Conservation (phyloP, 2,329 filamentous ascomycete genomes). For the Blumeria hordei region DNA sequence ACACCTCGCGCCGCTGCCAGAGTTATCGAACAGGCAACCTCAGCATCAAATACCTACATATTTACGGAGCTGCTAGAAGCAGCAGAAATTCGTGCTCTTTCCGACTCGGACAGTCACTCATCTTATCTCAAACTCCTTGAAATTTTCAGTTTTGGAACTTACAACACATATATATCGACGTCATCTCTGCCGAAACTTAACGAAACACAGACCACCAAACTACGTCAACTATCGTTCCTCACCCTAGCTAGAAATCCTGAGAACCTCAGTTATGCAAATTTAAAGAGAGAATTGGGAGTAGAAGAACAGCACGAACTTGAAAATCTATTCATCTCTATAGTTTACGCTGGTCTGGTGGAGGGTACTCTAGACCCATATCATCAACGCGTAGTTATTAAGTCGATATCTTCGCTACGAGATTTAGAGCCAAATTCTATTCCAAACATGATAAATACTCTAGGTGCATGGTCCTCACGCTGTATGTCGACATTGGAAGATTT, state of each 20-base stretch:
- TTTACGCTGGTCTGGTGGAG: constrained; percentile 63
- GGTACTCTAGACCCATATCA: constrained; percentile 65
- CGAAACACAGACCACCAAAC: constrained; percentile 53
- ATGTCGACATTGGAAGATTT: constrained; percentile 47
- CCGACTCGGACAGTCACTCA: constrained; percentile 33
- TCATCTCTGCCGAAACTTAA: constrained; percentile 42
- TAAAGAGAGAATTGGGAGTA: constrained; percentile 44
- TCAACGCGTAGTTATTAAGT: constrained; percentile 50
- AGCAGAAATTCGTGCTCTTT: constrained; percentile 53
- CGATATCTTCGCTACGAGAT: constrained; percentile 69
- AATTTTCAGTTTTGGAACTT: constrained; percentile 85
- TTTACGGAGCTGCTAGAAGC: constrained; percentile 81
- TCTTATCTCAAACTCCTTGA: constrained; percentile 47
- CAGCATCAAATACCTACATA: constrained; percentile 71
- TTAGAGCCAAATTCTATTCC: constrained; percentile 50
- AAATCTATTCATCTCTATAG: constrained; percentile 61
- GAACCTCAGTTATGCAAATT: constrained; percentile 47
- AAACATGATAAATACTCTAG: constrained; percentile 40
- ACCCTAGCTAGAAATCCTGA: constrained; percentile 45
- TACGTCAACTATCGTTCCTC: constrained; percentile 74
- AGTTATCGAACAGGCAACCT: constrained; percentile 68
- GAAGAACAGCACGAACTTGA: constrained; percentile 48
- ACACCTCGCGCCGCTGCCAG: constrained; percentile 69
- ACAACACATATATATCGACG: constrained; percentile 40
- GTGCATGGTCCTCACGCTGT: constrained; percentile 60